A percentile compares a stretch with the other conserved stretches of the same genome.
These are phyloP conservation scores for Geotrichum candidum DNA, from an alignment of 1,139 yeast species.

Conservation along the genomic window DNA sequence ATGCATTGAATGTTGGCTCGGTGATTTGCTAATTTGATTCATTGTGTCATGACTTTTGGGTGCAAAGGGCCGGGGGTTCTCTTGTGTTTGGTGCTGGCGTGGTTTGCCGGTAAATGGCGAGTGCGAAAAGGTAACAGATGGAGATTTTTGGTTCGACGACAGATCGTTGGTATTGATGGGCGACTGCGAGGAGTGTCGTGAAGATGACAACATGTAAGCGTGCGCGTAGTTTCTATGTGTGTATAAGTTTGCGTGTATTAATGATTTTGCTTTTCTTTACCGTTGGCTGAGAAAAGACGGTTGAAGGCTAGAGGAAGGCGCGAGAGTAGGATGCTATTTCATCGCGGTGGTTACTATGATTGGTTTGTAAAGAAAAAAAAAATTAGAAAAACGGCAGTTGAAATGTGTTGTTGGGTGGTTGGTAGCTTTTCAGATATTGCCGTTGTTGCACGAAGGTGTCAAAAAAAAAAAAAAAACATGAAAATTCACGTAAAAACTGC, in stretches of 20 bases:
- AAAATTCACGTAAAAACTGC: too few species aligned
- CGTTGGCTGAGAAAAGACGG: neutral
- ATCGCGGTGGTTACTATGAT: neutral
- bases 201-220: neutral
- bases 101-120: neutral
- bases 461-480: too few species aligned
- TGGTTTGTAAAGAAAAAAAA: neutral
- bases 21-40: neutral
- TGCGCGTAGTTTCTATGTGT: neutral
- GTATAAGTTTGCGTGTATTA: neutral
- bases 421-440: neutral
- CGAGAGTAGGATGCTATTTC: neutral
- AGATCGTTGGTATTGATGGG: conserved; percentile 5
- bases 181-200: conserved; percentile 1
- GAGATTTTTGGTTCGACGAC: neutral
- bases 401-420: neutral
- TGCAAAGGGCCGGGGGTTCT: neutral
- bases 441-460: too few species aligned
- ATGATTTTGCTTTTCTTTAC: neutral
- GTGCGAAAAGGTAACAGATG: neutral
- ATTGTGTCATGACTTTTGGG: neutral
- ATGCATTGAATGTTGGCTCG: neutral
- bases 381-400: too few species aligned
- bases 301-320: neutral
- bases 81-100: neutral